Conservation (phyloP, 148 eudicot genomes). For the Cornus controversa region DNA sequence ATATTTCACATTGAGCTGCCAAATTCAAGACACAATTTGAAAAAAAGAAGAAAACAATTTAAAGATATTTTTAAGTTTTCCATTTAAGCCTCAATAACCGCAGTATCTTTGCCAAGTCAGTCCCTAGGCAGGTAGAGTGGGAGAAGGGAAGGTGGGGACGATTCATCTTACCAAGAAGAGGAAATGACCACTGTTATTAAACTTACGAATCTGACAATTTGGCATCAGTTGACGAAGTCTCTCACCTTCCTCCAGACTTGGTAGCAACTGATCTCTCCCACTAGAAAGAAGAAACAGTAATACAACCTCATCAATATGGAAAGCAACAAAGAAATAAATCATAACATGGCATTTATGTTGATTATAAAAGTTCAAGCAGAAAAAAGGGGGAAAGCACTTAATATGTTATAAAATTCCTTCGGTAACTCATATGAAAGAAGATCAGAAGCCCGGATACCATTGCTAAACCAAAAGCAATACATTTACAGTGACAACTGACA, state of each 20-base stretch:
- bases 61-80: no score
- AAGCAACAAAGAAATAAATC: not conserved
- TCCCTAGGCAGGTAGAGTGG: no score
- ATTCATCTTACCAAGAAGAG: conserved; percentile 60
- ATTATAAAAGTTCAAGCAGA: not conserved
- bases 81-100: not conserved
- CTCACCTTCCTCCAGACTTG: conserved; percentile 73
- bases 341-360: not conserved
- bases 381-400: not conserved
- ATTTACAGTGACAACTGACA: not conserved
- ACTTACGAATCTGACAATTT: conserved; percentile 63
- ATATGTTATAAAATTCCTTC: not conserved
- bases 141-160: conserved; percentile 1
- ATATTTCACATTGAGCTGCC: not conserved
- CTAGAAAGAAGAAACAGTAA: conserved; percentile 21
- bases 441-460: no score
- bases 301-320: not conserved
- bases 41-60: not conserved
- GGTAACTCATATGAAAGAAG: no score
- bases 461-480: not conserved
- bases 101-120: no score
- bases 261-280: conserved; percentile 52
- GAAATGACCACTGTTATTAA: conserved; percentile 61
- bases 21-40: not conserved
- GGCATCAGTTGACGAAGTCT: conserved; percentile 49